Evolutionary conservation across 1,284 basidiomycete genomes (phyloP).

Genomic region (Irpex rosettiformis): DNA sequence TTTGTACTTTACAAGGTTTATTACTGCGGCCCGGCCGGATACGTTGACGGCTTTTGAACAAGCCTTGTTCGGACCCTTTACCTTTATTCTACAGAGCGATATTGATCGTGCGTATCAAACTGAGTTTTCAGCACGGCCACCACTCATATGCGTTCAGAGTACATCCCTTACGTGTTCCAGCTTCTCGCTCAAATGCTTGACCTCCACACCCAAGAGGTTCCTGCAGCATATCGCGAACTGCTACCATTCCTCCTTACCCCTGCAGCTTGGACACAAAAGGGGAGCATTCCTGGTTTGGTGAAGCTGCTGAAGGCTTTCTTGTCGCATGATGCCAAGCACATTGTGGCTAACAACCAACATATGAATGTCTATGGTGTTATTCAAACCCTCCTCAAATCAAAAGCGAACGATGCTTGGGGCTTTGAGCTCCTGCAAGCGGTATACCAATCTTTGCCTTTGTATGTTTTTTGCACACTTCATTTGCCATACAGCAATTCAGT

Average conservation of each 20-base stretch:
- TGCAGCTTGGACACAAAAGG: constrained; percentile 89
- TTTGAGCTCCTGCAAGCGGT: constrained; percentile 88
- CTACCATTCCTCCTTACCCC: constrained; percentile 87
- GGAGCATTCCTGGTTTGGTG: constrained; percentile 94
- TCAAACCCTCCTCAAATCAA: constrained; percentile 85
- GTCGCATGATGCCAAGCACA: constrained; percentile 61
- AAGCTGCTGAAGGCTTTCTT: constrained; percentile 87
- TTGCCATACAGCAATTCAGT: not conserved
- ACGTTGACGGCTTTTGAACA: constrained; percentile 78
- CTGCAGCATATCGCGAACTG: constrained; percentile 76
- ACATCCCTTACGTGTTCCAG: constrained; percentile 97
- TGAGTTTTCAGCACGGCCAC: not conserved
- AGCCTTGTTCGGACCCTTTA: constrained; percentile 86
- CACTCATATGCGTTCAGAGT: constrained; percentile 55
- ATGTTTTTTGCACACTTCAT: constrained; percentile 32
- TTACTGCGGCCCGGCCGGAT: constrained; percentile 66
- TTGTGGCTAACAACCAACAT: constrained; percentile 76
- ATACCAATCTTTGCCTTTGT: constrained; percentile 72
- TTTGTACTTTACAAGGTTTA: constrained; percentile 51
- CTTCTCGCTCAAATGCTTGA: constrained; percentile 96
- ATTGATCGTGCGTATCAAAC: constrained; percentile 72
- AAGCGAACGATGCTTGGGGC: constrained; percentile 87
- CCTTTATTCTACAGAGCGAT: constrained; percentile 85
- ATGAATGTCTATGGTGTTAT: constrained; percentile 85
- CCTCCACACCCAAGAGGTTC: constrained; percentile 66